A percentile compares a stretch with the other conserved stretches of the same genome.
Conservation (phyloP, 495 filamentous ascomycete species). For the Daldinia vernicosa region DNA sequence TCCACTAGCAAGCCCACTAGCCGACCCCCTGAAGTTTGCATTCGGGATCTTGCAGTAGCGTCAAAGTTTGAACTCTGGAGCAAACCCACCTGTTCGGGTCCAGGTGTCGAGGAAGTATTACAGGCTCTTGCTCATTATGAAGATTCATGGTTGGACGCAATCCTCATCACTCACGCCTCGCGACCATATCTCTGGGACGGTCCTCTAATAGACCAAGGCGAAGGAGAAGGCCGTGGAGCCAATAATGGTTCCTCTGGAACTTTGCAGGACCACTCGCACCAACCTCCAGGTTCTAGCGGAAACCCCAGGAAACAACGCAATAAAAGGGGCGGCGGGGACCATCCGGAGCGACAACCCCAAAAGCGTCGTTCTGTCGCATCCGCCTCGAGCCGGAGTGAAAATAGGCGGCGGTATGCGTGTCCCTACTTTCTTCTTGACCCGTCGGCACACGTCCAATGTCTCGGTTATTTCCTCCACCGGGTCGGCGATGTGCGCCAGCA, state of each 20-base stretch:
- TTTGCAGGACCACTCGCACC: not conserved
- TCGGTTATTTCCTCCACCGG: not conserved
- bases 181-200: not conserved
- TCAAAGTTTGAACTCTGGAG: not conserved
- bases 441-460: conserved; percentile 1
- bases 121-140: not conserved
- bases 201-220: not conserved
- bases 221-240: not conserved
- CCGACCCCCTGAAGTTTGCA: not conserved
- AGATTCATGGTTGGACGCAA: not conserved
- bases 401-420: conserved; percentile 7
- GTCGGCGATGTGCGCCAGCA: conserved; percentile 36
- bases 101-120: not conserved
- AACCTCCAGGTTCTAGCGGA: not conserved
- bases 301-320: not conserved
- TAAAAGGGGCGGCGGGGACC: not conserved
- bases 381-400: not conserved
- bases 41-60: conserved; percentile 4
- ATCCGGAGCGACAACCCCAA: not conserved
- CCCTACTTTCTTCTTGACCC: conserved; percentile 17
- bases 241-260: not conserved
- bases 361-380: not conserved
- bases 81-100: not conserved
- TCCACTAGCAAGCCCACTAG: not conserved
- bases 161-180: not conserved